Evolutionary conservation across 208 protist species (phyloP).

Genomic region (Trypanosoma vivax): DNA sequence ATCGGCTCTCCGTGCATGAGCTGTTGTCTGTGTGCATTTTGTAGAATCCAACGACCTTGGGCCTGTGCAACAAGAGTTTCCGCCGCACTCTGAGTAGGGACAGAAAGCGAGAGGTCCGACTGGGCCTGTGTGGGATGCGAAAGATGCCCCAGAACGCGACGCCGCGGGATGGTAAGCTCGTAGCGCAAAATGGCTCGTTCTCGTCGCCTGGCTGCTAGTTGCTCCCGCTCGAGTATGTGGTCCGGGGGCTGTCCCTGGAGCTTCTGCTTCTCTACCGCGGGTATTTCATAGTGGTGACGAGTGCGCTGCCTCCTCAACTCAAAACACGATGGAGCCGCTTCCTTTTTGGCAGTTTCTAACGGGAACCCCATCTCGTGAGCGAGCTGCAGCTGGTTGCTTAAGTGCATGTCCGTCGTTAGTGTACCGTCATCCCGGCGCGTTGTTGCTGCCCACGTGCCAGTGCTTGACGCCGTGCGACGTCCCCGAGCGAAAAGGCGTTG

Average conservation of each 20-base stretch:
- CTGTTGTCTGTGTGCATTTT: conserved; percentile 68
- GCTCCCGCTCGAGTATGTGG: conserved; percentile 8
- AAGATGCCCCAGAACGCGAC: conserved; percentile 48
- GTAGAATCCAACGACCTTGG: conserved; percentile 42
- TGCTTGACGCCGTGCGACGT: background rate
- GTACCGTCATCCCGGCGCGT: conserved; percentile 13
- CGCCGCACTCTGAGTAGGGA: conserved; percentile 44
- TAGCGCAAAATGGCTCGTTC: conserved; percentile 57
- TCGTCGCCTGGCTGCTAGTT: conserved; percentile 24
- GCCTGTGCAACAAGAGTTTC: conserved; percentile 26
- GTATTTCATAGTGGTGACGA: conserved; percentile 23
- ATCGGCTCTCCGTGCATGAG: conserved; percentile 54
- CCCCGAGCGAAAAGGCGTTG: conserved; percentile 24
- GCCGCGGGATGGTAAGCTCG: conserved; percentile 56
- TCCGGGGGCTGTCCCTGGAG: conserved; percentile 2
- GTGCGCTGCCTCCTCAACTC: conserved; percentile 27
- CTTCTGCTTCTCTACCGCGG: background rate
- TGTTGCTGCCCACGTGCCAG: background rate
- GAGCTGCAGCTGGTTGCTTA: conserved; percentile 37
- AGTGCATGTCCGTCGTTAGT: conserved; percentile 25
- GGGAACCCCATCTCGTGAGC: conserved; percentile 24
- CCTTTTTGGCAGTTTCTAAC: background rate
- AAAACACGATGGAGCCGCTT: conserved; percentile 34
- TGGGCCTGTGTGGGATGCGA: conserved; percentile 52
- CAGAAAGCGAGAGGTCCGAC: conserved; percentile 14